Evolutionary conservation across 257 asterid genomes (phyloP).

Genomic region (Ophiorrhiza pumila): DNA sequence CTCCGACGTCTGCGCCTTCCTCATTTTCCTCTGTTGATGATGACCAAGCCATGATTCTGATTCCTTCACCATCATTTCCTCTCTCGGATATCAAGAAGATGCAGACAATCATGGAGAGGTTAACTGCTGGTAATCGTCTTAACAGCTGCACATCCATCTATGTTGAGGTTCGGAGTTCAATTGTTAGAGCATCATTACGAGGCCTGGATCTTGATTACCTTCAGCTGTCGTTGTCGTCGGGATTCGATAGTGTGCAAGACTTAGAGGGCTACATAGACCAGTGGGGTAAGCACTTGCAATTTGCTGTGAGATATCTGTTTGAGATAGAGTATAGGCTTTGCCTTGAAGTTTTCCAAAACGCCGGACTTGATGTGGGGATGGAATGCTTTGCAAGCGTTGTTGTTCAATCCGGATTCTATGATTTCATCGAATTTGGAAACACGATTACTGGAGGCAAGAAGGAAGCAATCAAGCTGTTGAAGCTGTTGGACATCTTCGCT

Average conservation of each 20-base stretch:
- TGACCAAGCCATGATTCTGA: conserved; percentile 2
- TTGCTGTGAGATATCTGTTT: conserved; percentile 53
- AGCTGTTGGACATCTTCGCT: conserved; percentile 60
- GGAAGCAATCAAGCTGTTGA: conserved; percentile 78
- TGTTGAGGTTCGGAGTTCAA: conserved; percentile 46
- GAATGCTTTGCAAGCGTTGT: conserved; percentile 62
- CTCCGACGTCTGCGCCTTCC: conserved; percentile 9
- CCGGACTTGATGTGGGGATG: conserved; percentile 45
- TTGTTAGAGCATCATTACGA: conserved; percentile 38
- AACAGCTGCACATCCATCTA: conserved; percentile 47
- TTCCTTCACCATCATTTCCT: conserved; percentile 24
- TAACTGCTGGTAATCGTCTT: conserved; percentile 44
- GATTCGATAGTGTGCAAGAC: conserved; percentile 46
- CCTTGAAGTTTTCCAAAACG: conserved; percentile 38
- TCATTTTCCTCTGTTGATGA: not conserved
- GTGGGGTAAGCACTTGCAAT: conserved; percentile 72
- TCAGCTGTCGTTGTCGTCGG: conserved; percentile 53
- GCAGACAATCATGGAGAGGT: conserved; percentile 46
- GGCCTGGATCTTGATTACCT: conserved; percentile 46
- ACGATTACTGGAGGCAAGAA: conserved; percentile 55
- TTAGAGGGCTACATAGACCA: conserved; percentile 47
- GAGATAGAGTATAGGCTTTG: conserved; percentile 62
- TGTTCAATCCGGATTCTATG: conserved; percentile 47
- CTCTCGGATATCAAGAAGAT: conserved; percentile 34
- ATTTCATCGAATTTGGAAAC: conserved; percentile 54